These are phyloP conservation scores for Dothideomycetes sp. DNA, from an alignment of 2,329 filamentous ascomycete species.

Conservation along the genomic window DNA sequence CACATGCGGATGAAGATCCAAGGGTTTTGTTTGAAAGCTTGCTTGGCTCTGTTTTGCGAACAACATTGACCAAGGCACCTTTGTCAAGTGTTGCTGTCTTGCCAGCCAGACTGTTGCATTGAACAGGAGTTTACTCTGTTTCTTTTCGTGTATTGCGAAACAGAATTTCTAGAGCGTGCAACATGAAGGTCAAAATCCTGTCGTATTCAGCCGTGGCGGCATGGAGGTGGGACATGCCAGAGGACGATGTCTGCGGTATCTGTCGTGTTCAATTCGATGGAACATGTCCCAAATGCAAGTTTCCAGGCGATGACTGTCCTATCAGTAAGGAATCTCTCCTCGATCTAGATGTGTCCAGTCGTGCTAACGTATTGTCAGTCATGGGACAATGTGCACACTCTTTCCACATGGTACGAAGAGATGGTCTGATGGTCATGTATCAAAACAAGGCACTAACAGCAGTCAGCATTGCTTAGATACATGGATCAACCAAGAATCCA, in stretches of 20 bases:
- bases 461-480: constrained; percentile 82
- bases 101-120: no score
- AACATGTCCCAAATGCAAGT: constrained; percentile 96
- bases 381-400: constrained; percentile 95
- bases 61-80: no score
- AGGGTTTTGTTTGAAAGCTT: neutral
- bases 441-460: constrained; percentile 1
- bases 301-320: constrained; percentile 90
- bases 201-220: constrained; percentile 91
- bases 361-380: constrained; percentile 46
- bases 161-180: no score
- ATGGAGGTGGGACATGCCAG: constrained; percentile 95
- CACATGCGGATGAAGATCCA: no score
- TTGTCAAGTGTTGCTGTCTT: no score
- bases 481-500: constrained; percentile 92
- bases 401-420: constrained; percentile 73
- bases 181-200: constrained; percentile 92
- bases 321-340: constrained; percentile 55
- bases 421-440: neutral
- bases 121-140: no score
- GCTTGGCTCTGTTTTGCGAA: neutral
- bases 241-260: constrained; percentile 88
- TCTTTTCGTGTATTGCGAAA: no score
- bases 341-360: constrained; percentile 2
- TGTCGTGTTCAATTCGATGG: constrained; percentile 97